A percentile compares a stretch with the other conserved stretches of the same genome.
These are phyloP conservation scores for Microstegium vimineum DNA, from an alignment of 176 grass and related monocot species.

Conservation along the genomic window DNA sequence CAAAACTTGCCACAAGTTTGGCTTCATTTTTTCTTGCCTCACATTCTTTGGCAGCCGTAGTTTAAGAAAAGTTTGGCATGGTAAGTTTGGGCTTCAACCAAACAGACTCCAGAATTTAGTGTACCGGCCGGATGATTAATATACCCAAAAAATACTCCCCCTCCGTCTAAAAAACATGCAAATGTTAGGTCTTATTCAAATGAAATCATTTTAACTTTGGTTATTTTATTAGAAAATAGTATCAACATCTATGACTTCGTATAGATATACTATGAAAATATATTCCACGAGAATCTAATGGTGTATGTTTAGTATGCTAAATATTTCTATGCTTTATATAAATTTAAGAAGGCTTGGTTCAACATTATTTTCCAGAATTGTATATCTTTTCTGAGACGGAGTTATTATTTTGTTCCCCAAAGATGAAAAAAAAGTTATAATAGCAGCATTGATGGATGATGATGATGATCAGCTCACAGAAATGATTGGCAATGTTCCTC, in stretches of 20 bases:
- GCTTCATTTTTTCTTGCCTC: no score
- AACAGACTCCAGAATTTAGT: no score
- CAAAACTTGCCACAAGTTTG: no score
- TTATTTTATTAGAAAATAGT: background rate
- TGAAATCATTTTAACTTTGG: background rate
- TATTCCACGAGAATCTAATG: background rate
- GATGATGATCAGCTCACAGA: background rate
- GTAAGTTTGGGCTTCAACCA: no score
- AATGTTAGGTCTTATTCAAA: no score
- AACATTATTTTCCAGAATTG: background rate
- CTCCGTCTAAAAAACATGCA: no score
- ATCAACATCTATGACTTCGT: background rate
- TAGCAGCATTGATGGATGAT: constrained; percentile 6
- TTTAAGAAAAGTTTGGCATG: no score
- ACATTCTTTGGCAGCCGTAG: no score
- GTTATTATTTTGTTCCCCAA: background rate
- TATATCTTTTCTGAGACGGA: background rate
- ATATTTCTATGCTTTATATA: background rate
- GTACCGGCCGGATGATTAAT: background rate
- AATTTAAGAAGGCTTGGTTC: background rate
- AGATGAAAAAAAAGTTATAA: background rate
- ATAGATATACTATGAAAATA: background rate
- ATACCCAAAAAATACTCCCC: no score
- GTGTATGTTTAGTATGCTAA: background rate
- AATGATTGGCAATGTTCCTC: constrained; percentile 7